Base-by-base conservation (phyloP, 2,329 filamentous ascomycete species). In the Annulohypoxylon truncatum region DNA sequence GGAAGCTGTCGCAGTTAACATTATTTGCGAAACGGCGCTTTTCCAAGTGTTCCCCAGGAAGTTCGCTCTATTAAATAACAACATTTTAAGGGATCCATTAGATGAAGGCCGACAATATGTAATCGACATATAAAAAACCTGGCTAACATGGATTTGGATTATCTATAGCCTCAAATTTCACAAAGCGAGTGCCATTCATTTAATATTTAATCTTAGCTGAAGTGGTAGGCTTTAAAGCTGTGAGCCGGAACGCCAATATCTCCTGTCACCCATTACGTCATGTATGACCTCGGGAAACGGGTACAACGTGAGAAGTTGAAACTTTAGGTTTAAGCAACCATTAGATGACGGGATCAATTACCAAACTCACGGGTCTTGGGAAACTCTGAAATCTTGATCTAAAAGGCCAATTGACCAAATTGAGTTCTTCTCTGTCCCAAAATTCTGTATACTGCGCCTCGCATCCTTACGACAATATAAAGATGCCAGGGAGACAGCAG, bases 11-110 rank as follows among this genome's bases (percentile, higher is more conserved):
- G 26, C 7, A 18, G n/a, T n/a, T 18, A 18, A 48, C 33, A 26
- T 66, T n/a, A 54, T 53, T 7, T 35, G 56, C 22, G 33, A 63
- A 31, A 59, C 52, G 13, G 15, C 64, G 65, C 56, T 70, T 71
- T 64, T 72, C 69, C 65, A 65, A 66, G 63, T 68, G 42, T 51
- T 60, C 57, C 63, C 56, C 59, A 63, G 61, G 61, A 24, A 65
- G 1, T 10, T 22, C 8, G 9, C 38, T n/a, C n/a, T n/a, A 10
- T 4, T 20, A 20, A 35, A 35, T 42, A 9, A 12, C 48, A 48
- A 56, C 24, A 35, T 60, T n/a, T 47, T 64, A 53, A 54, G 52
- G 35, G 35, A 58, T 58, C n/a, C n/a, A n/a, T n/a, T n/a, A 59
- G 42, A 33, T 15, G 9, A 40, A 7, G 15, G 12, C 5, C 15